These are phyloP conservation scores for Apiospora aurea DNA, from an alignment of 2,329 filamentous ascomycete genomes.

Conservation along the genomic window DNA sequence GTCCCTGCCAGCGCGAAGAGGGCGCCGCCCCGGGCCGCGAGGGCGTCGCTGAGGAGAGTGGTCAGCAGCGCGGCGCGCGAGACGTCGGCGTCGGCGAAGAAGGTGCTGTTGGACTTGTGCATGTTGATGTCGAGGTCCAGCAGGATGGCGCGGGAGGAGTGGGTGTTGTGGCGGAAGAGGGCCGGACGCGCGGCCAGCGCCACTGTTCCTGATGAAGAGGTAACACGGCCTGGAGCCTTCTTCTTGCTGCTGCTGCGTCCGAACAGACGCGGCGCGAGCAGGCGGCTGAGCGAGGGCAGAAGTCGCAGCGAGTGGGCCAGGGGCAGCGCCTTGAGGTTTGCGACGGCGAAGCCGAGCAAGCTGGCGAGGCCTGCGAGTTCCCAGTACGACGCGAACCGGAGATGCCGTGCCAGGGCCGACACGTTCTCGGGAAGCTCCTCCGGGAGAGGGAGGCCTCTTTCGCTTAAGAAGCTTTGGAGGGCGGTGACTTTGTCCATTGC, in stretches of 20 bases:
- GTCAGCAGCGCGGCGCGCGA: conserved; percentile 23
- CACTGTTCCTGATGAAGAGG: too few relatives aligned
- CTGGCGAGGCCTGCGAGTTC: not conserved
- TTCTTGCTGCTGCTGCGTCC: not conserved
- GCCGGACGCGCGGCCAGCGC: not conserved
- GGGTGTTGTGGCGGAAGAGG: conserved; percentile 9
- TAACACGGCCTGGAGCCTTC: not conserved
- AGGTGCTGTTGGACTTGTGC: conserved; percentile 29
- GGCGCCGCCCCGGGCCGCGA: not conserved
- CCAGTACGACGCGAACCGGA: not conserved
- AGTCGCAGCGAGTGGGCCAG: conserved; percentile 3
- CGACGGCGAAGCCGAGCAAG: not conserved
- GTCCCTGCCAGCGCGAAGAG: conserved; percentile 1
- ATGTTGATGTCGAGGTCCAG: conserved; percentile 26
- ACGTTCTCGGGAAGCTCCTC: not conserved
- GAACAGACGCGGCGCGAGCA: not conserved
- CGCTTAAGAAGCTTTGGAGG: not conserved
- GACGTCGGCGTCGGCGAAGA: conserved; percentile 23
- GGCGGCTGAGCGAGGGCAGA: not conserved
- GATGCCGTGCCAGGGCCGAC: not conserved
- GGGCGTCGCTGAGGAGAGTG: not conserved
- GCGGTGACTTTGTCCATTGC: not conserved
- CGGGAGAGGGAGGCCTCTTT: not conserved
- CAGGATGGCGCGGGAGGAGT: not conserved
- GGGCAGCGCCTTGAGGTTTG: conserved; percentile 19